phyloP scores from a whole-genome alignment of 257 asterid species.

The Dorcoceras hygrometricum region DNA sequence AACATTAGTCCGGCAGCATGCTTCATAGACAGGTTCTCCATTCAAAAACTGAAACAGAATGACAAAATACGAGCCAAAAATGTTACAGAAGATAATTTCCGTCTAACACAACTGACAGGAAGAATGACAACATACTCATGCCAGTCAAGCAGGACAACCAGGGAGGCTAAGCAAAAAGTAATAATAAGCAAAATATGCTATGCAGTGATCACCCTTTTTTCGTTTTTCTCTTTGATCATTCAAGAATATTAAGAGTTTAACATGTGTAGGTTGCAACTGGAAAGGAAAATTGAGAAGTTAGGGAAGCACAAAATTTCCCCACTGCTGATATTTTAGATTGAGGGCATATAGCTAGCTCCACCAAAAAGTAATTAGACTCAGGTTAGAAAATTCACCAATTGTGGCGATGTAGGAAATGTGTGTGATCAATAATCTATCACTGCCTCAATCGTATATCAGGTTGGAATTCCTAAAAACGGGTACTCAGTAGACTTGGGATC shows the following conservation, averaged over 20 bases:
- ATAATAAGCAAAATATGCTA: no score
- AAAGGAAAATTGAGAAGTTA: no score
- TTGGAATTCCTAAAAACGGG: no score
- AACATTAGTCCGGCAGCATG: slow-evolving; percentile 85
- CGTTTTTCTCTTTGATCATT: no score
- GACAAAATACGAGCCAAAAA: slow-evolving; percentile 2
- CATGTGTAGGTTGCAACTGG: neutral
- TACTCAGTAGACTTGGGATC: no score
- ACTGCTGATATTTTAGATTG: neutral
- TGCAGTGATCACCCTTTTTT: no score
- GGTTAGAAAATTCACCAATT: neutral
- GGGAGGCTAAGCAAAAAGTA: neutral
- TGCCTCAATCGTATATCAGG: neutral
- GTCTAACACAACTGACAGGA: neutral
- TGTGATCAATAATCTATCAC: no score
- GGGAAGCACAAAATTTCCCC: no score
- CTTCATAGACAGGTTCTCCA: slow-evolving; percentile 95
- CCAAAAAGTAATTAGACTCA: neutral
- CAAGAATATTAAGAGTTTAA: neutral
- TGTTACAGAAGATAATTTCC: neutral
- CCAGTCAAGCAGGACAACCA: slow-evolving; percentile 12
- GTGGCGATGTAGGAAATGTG: neutral
- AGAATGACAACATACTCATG: neutral
- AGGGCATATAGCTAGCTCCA: neutral
- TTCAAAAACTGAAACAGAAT: slow-evolving; percentile 61